phyloP scores from a whole-genome alignment of 805 yeast species.

The Lipomyces orientalis region DNA sequence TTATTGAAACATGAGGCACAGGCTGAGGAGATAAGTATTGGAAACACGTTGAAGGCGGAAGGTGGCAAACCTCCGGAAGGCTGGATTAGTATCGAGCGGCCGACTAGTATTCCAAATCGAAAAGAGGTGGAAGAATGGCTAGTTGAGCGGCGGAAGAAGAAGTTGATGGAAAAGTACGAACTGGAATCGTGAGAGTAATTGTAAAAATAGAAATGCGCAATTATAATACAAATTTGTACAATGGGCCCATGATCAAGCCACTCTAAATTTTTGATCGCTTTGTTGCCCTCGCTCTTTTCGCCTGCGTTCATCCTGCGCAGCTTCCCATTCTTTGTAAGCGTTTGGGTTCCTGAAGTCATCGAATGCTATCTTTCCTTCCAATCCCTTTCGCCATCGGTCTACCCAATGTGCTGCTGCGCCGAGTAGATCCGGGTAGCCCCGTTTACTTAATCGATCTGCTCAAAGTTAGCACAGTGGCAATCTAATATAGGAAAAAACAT shows the following conservation, averaged over 20 bases:
- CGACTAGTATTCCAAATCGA: conserved; percentile 36
- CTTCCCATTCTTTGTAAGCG: conserved; percentile 34
- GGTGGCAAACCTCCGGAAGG: conserved; percentile 18
- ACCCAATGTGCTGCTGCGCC: conserved; percentile 71
- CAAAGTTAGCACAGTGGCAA: not conserved
- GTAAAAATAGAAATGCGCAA: not conserved
- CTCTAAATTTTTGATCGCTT: conserved; percentile 1
- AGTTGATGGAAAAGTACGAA: conserved; percentile 26
- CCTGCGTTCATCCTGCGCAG: not conserved
- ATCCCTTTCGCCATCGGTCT: conserved; percentile 65
- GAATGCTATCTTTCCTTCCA: conserved; percentile 46
- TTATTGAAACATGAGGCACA: conserved; percentile 37
- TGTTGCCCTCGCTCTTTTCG: not conserved
- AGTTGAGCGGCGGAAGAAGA: conserved; percentile 32
- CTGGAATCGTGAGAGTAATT: conserved; percentile 6
- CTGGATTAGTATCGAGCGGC: conserved; percentile 29
- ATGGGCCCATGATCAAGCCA: not conserved
- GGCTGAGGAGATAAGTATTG: conserved; percentile 27
- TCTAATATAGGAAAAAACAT: not conserved
- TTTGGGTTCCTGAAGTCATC: conserved; percentile 41
- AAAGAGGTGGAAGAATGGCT: conserved; percentile 42
- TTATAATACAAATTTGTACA: not conserved
- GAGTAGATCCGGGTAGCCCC: conserved; percentile 53
- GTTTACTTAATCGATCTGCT: conserved; percentile 40
- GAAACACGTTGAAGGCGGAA: conserved; percentile 23